Evolutionary conservation across 2,329 filamentous ascomycete species (phyloP).

Genomic region (Colletotrichum cuscutae): DNA sequence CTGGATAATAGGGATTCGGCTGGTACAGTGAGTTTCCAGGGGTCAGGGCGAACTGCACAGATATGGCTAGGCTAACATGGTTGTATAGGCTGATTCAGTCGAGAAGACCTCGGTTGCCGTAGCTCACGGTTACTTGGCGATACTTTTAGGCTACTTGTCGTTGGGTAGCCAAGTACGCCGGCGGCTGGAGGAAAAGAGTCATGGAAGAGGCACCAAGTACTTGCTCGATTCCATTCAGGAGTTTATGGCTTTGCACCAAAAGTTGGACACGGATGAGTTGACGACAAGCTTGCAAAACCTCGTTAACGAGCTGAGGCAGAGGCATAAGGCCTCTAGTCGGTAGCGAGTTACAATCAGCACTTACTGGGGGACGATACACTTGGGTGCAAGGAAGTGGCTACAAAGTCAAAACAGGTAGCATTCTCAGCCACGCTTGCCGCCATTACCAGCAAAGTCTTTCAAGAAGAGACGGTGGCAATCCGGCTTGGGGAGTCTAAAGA

Average conservation of each 20-base stretch:
- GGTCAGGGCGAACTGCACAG: background rate
- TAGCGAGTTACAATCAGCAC: background rate
- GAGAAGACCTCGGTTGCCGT: slow-evolving; percentile 85
- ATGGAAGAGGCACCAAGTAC: slow-evolving; percentile 54
- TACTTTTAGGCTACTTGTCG: slow-evolving; percentile 85
- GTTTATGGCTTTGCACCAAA: slow-evolving; percentile 63
- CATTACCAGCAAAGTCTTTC: background rate
- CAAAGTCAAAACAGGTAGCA: background rate
- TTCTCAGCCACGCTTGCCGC: background rate
- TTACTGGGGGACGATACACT: background rate
- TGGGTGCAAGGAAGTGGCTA: background rate
- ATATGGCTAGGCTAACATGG: slow-evolving; percentile 31
- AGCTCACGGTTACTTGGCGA: slow-evolving; percentile 85
- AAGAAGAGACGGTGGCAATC: background rate
- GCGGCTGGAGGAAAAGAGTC: slow-evolving; percentile 53
- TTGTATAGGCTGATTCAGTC: slow-evolving; percentile 70
- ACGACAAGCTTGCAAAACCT: slow-evolving; percentile 46
- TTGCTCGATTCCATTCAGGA: slow-evolving; percentile 64
- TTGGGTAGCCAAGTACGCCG: slow-evolving; percentile 60
- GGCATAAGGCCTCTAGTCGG: slow-evolving; percentile 2
- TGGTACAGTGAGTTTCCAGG: slow-evolving; percentile 68
- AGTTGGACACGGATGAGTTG: slow-evolving; percentile 56
- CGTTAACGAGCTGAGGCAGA: slow-evolving; percentile 46
- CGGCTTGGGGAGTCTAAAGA: background rate
- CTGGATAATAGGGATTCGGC: slow-evolving; percentile 73